Conservation (phyloP, 2,329 filamentous ascomycete species). For the Monilinia vaccinii-corymbosi region DNA sequence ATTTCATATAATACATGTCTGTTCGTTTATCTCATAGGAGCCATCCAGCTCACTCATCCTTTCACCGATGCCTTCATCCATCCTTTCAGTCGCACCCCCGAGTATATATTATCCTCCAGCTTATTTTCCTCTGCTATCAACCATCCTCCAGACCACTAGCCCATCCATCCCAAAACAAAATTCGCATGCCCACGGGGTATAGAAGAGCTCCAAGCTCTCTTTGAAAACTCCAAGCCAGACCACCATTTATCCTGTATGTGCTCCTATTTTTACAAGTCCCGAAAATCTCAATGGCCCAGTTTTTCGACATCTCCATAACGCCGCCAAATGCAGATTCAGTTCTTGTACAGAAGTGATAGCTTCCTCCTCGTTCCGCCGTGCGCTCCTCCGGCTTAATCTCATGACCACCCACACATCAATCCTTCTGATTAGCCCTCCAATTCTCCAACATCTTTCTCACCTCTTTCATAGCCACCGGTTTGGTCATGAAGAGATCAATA, state of each 20-base stretch:
- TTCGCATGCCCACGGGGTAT: neutral
- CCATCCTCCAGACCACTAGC: neutral
- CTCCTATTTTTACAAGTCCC: neutral
- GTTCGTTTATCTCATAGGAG: neutral
- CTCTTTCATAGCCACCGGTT: conserved; percentile 34
- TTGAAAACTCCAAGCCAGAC: neutral
- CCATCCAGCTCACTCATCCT: neutral
- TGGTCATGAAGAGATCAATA: conserved; percentile 33
- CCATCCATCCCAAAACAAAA: neutral
- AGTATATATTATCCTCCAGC: neutral
- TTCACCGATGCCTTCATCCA: neutral
- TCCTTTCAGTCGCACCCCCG: neutral
- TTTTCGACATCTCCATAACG: neutral
- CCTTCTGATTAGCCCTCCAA: conserved; percentile 28
- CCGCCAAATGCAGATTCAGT: neutral
- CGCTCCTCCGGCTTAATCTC: neutral
- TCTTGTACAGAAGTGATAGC: neutral
- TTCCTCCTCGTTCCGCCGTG: neutral
- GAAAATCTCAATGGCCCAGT: neutral
- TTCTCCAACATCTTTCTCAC: conserved; percentile 32
- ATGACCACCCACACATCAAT: neutral
- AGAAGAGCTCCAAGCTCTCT: neutral
- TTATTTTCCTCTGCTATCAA: neutral
- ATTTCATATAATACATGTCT: neutral
- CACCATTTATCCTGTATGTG: neutral